These are phyloP conservation scores for Fusarium irregulare DNA, from an alignment of 2,329 filamentous ascomycete genomes.

Conservation along the genomic window DNA sequence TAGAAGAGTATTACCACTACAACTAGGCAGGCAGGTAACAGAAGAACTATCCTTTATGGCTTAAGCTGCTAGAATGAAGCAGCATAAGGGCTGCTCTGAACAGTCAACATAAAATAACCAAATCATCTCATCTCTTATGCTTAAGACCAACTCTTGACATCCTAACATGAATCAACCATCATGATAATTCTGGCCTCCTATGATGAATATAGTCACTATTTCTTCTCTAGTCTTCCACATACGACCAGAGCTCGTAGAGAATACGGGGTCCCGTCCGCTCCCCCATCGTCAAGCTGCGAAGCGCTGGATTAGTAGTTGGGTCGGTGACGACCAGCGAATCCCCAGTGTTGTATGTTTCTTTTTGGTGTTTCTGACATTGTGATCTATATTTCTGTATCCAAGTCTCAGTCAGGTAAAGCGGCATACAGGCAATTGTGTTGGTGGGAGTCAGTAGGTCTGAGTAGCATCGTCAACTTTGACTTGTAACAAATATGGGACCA, in stretches of 20 bases:
- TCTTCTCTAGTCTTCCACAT: background rate
- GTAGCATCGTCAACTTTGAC: background rate
- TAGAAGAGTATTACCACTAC: background rate
- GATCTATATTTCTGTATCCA: background rate
- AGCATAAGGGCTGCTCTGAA: background rate
- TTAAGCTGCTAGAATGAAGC: background rate
- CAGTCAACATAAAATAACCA: no score
- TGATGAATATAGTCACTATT: background rate
- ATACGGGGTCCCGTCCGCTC: slow-evolving; percentile 12
- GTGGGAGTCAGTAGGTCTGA: no score
- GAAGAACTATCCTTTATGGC: background rate
- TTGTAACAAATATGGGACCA: background rate
- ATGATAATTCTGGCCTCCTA: background rate
- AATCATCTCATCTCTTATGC: background rate
- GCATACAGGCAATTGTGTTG: background rate
- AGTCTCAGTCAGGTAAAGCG: background rate
- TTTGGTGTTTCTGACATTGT: background rate
- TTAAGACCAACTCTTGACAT: background rate
- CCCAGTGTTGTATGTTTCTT: slow-evolving; percentile 9
- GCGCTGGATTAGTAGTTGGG: slow-evolving; percentile 10
- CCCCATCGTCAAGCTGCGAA: slow-evolving; percentile 12
- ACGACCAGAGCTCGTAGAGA: slow-evolving; percentile 17
- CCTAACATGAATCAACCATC: background rate
- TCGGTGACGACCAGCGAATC: slow-evolving; percentile 15
- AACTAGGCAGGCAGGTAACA: background rate